A percentile compares a stretch with the other conserved stretches of the same genome.
These are phyloP conservation scores for Oryza punctata DNA, from an alignment of 176 grass and related monocot species.

Conservation along the genomic window DNA sequence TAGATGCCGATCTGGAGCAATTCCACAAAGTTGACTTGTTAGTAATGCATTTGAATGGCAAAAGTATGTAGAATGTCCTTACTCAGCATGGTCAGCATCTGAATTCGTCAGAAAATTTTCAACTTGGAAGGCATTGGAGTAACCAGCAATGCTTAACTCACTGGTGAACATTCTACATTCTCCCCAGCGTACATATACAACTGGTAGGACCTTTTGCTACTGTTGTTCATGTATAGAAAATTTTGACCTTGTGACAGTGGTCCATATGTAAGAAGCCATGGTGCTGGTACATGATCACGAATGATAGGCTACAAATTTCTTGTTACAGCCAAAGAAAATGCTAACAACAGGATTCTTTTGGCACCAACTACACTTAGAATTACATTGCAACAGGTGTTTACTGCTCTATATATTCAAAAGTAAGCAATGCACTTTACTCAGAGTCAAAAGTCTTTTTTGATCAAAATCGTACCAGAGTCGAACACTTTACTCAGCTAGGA, in stretches of 20 bases:
- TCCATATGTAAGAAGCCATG: background rate
- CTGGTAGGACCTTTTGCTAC: background rate
- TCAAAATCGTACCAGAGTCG: background rate
- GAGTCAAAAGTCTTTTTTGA: background rate
- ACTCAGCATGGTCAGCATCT: background rate
- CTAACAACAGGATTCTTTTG: background rate
- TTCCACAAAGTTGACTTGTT: conserved; percentile 13
- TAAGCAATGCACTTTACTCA: background rate
- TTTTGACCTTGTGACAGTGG: background rate
- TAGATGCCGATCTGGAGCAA: background rate
- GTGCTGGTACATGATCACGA: background rate
- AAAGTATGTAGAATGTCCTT: background rate
- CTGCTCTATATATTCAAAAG: background rate
- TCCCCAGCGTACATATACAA: conserved; percentile 1
- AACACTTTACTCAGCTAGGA: background rate
- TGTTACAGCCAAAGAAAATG: background rate
- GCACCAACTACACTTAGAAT: background rate
- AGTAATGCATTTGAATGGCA: background rate
- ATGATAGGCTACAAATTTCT: background rate
- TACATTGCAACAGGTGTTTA: background rate
- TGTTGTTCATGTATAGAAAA: conserved; percentile 22
- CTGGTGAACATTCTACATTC: background rate
- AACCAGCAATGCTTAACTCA: background rate
- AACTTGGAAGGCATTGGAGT: background rate
- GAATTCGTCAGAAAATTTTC: background rate